Percentiles rank a stretch among this genome's conserved stretches.
Evolutionary conservation across 139 green algal genomes (phyloP).

Genomic region (Closterium sp.): DNA sequence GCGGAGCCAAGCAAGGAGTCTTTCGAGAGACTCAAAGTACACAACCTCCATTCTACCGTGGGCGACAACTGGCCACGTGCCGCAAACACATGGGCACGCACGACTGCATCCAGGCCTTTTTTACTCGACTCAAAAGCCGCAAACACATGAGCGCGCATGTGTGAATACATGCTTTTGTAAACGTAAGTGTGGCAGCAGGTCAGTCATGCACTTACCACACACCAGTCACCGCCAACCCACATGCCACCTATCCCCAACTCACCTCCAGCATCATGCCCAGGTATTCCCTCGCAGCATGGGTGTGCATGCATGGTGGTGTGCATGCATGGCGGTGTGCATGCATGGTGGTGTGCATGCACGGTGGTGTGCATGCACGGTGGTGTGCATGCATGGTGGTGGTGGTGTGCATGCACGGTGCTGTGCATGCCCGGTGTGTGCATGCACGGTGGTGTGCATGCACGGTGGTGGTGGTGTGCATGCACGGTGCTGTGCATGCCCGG

Average conservation of each 20-base stretch:
- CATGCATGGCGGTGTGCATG: background rate
- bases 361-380: background rate
- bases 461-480: background rate
- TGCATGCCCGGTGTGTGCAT: background rate
- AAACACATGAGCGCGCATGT: no score
- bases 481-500: background rate
- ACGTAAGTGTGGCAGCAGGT: no score
- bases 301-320: background rate
- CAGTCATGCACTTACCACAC: no score
- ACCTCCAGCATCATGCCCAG: background rate
- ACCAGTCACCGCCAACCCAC: no score
- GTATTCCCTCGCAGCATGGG: background rate
- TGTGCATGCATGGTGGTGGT: background rate
- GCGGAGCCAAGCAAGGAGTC: no score
- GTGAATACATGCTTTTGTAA: no score
- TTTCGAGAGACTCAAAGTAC: no score
- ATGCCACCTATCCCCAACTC: background rate
- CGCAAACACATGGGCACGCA: no score
- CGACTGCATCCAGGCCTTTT: no score
- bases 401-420: background rate
- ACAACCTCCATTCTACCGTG: no score
- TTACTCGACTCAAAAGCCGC: no score
- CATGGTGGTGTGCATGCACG: background rate
- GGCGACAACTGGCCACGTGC: no score
- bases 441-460: background rate